Base-by-base conservation (phyloP, 805 yeast genomes). In the Henningerozyma blattae region DNA sequence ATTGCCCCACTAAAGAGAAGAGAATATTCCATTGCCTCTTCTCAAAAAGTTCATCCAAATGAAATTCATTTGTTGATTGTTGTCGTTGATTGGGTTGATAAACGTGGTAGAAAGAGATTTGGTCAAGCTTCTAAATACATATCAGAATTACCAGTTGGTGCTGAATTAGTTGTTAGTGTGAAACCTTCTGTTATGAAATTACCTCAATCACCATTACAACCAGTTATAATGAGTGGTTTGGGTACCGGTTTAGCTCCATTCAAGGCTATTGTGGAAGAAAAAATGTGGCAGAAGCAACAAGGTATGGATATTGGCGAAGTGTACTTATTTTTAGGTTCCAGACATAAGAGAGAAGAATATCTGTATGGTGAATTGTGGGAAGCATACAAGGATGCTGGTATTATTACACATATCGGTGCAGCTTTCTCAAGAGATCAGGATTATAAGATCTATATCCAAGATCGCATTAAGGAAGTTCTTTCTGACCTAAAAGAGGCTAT, bases 161-260 rank as follows among this genome's bases (percentile, higher is more conserved):
- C 79, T 32, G 95, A 86, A 55, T 68, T 89, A 37, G 94, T 85
- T 35, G 97, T 89, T 19, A 77, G 91, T 41, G 96, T 89, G 37
- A 89, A 89, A 63, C 95, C 96, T 20, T 85, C 95, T 8, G 95
- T 89, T 30, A 87, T 89, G 96, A 89, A 87, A 62, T 67, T 89
- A 42, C 97, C 97, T 40, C 81, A 87, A 48, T 67, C 74, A 42
- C 71, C 95, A 8, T 74, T 76, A 31, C 89, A 84, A 55, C 96
- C 97, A 16, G 79, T 89, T 47, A 77, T 89, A 43, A 89, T 89
- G 97, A 79, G 94, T 47, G 97, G 97, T 48, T 69, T 89, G 46
- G 97, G 97, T 62, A 89, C 97, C 34, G 97, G 97, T 45, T 72
- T 89, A 50, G 97, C 97, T 19, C 97, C 97, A 33, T 89, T 89